These are phyloP conservation scores for Tardiomyces digboiensis DNA, from an alignment of 1,139 yeast genomes.

Conservation along the genomic window DNA sequence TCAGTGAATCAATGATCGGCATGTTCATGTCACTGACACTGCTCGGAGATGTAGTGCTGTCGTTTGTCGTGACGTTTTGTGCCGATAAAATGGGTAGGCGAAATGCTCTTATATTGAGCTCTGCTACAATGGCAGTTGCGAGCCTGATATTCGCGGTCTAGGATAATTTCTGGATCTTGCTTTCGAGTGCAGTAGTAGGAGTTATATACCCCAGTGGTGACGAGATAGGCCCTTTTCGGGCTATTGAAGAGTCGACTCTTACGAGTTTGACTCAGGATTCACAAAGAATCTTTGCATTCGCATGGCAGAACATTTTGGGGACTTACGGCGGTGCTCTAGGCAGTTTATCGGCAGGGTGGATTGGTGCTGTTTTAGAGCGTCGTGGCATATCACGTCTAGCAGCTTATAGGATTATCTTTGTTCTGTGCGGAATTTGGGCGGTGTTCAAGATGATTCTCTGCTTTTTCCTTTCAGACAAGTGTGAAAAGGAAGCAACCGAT, in stretches of 20 bases:
- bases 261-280: conserved; percentile 62
- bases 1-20: conserved; percentile 51
- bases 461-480: conserved; percentile 41
- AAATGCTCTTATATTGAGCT: conserved; percentile 48
- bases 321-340: conserved; percentile 67
- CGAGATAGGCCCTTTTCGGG: conserved; percentile 80
- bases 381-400: conserved; percentile 25
- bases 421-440: conserved; percentile 46
- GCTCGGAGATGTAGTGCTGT: conserved; percentile 60
- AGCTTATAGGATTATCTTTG: conserved; percentile 50
- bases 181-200: conserved; percentile 50
- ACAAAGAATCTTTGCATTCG: conserved; percentile 60
- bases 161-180: conserved; percentile 39
- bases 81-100: conserved; percentile 63
- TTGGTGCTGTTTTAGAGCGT: conserved; percentile 36
- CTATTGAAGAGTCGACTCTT: conserved; percentile 69
- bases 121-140: conserved; percentile 54
- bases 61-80: conserved; percentile 62
- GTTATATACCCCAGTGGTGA: conserved; percentile 76
- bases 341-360: conserved; percentile 47
- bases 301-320: conserved; percentile 51
- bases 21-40: conserved; percentile 67
- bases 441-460: conserved; percentile 43
- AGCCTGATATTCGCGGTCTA: conserved; percentile 49
- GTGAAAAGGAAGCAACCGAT: conserved; percentile 35